Evolutionary conservation across 1,139 yeast genomes (phyloP), one percentile per base, ranked within the genome.

Genomic region (Debaryomyces sp.): DNA sequence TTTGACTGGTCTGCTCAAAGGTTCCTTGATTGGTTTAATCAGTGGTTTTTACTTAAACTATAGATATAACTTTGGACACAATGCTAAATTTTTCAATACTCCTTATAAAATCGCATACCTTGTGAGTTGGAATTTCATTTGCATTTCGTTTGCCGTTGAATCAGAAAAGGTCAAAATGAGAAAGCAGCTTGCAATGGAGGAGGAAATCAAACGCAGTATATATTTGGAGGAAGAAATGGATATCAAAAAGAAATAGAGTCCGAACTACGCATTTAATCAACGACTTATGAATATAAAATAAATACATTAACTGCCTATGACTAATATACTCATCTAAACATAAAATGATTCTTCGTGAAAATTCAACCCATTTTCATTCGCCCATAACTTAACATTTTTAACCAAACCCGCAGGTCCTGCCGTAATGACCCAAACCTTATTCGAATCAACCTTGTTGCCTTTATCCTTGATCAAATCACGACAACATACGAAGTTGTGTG

Each of bases 301-400:
- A 35, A 22, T 26, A 23, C 21, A 45, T 17, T 23, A n/a, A 23
- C 12, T n/a, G n/a, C n/a, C n/a, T 8, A 42, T 46, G 18, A 29
- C 29, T 39, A 39, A 9, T 15, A 39, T 17, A 15, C 30, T 5
- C 7, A 27, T 6, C 33, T 61, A 87, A 30, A 87, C 78, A 51
- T 86, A 80, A 63, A 89, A 92, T 30, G 92, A 87, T 61, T 92
- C 98, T 54, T 87, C 91, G 62, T 89, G 96, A 62, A 87, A 92
- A 55, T 85, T 82, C 52, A 92, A 80, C 1, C 95, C 95, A 63
- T 91, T 88, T 57, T 87, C 89, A 21, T 77, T 75, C 0, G 96
- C 92, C 96, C 97, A 92, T 27, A 82, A 69, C 56, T 83, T 78
- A 3, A 92, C 89, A 51, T 89, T 89, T 50, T 82, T 78, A 6